phyloP scores from a whole-genome alignment of 2,329 filamentous ascomycete species.

The Waltergamsia citrina region DNA sequence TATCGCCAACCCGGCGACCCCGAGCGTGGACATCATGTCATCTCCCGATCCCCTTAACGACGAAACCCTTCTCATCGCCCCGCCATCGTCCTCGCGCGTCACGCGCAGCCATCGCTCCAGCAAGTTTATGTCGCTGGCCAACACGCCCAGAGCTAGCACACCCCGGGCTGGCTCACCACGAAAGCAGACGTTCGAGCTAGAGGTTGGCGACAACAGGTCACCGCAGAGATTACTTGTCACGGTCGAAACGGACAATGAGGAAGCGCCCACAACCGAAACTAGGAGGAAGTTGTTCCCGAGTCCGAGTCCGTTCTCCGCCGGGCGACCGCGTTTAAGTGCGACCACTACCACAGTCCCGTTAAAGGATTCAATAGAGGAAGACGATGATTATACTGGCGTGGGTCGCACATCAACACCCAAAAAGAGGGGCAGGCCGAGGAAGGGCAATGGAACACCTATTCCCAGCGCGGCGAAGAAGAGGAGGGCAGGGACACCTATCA shows the following conservation, averaged over 20 bases:
- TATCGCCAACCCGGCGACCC: slow-evolving; percentile 22
- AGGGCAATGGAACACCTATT: slow-evolving; percentile 41
- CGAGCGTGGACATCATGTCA: slow-evolving; percentile 33
- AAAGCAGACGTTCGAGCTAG: slow-evolving; percentile 48
- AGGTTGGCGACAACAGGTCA: slow-evolving; percentile 38
- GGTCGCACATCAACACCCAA: slow-evolving; percentile 25
- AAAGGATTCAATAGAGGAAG: slow-evolving; percentile 27
- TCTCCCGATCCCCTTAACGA: slow-evolving; percentile 42
- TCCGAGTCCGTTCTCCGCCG: slow-evolving; percentile 21
- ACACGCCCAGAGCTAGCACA: slow-evolving; percentile 15
- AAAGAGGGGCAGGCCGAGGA: slow-evolving; percentile 35
- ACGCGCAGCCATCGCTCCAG: slow-evolving; percentile 33
- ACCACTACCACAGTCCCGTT: slow-evolving; percentile 44
- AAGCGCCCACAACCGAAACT: slow-evolving; percentile 19
- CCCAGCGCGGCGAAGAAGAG: slow-evolving; percentile 32
- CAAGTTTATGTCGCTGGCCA: slow-evolving; percentile 3
- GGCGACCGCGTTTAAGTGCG: slow-evolving; percentile 15
- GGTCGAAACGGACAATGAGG: slow-evolving; percentile 37
- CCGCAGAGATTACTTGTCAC: slow-evolving; percentile 46
- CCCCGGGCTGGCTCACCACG: slow-evolving; percentile 33
- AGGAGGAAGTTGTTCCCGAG: slow-evolving; percentile 33
- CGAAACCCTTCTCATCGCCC: slow-evolving; percentile 18
- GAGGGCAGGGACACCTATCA: slow-evolving; percentile 34
- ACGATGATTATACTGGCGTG: slow-evolving; percentile 22
- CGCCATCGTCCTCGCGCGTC: slow-evolving; percentile 27